Evolutionary conservation across 1,284 basidiomycete species (phyloP).

Genomic region (Cryptococcus jaspeensis): DNA sequence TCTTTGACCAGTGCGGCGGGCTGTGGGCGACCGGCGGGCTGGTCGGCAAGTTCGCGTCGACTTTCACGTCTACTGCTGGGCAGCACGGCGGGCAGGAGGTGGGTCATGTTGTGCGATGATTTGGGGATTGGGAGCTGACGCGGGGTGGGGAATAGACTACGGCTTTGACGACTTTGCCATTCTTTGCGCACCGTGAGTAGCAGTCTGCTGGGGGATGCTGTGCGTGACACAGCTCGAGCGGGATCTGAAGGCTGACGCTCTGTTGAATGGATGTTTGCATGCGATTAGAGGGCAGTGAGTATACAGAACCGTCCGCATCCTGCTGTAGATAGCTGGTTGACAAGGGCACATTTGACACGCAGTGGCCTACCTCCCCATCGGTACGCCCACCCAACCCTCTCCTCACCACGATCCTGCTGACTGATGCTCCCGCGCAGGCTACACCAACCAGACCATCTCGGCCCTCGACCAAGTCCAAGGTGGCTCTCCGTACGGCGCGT

Average conservation of each 20-base stretch:
- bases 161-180: slow-evolving; percentile 64
- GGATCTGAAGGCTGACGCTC: no score
- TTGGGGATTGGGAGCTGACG: not conserved
- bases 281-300: not conserved
- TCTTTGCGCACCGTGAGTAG: slow-evolving; percentile 67
- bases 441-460: slow-evolving; percentile 63
- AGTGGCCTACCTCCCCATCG: slow-evolving; percentile 67
- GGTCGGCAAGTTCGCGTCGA: slow-evolving; percentile 69
- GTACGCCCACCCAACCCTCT: no score
- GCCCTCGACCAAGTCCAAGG: slow-evolving; percentile 63
- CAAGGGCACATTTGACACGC: no score
- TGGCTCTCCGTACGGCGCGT: slow-evolving; percentile 63
- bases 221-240: no score
- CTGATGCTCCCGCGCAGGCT: slow-evolving; percentile 44
- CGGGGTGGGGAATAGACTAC: slow-evolving; percentile 54
- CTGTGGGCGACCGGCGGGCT: slow-evolving; percentile 70
- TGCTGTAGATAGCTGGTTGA: no score
- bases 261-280: no score
- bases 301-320: no score
- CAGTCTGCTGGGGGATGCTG: no score
- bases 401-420: no score
- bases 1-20: slow-evolving; percentile 71
- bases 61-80: slow-evolving; percentile 41
- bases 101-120: not conserved
- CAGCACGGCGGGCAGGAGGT: slow-evolving; percentile 53